Conservation (phyloP, 176 grass and related monocot genomes). For the Pharus latifolius region DNA sequence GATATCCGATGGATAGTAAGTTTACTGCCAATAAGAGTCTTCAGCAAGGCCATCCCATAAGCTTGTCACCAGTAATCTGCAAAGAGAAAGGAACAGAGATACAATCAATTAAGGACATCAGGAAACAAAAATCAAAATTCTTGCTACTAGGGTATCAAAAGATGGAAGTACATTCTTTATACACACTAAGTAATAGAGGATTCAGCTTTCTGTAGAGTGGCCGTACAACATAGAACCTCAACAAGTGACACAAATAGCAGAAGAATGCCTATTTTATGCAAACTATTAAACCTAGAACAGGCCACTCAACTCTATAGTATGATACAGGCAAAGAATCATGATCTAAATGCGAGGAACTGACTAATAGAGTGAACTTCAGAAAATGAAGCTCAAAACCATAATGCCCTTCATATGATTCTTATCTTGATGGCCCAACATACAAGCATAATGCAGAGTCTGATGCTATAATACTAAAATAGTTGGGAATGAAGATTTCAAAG, state of each 20-base stretch:
- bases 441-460: too few species aligned
- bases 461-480: too few species aligned
- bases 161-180: neutral
- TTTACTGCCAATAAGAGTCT: neutral
- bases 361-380: neutral
- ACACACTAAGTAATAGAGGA: neutral
- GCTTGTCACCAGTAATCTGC: slow-evolving; percentile 18
- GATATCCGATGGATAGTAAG: neutral
- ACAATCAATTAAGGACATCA: neutral
- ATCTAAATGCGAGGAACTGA: neutral
- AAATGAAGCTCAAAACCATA: too few species aligned
- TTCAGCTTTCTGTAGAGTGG: neutral
- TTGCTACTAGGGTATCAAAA: neutral
- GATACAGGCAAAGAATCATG: neutral
- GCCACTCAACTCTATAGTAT: neutral
- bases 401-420: too few species aligned
- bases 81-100: neutral
- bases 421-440: too few species aligned
- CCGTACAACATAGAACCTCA: neutral
- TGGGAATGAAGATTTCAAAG: neutral
- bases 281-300: too few species aligned
- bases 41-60: neutral
- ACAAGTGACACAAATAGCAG: neutral
- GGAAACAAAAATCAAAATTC: neutral
- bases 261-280: neutral